Base-by-base conservation (phyloP, 1,284 basidiomycete genomes). In the Chondrostereum purpureum region DNA sequence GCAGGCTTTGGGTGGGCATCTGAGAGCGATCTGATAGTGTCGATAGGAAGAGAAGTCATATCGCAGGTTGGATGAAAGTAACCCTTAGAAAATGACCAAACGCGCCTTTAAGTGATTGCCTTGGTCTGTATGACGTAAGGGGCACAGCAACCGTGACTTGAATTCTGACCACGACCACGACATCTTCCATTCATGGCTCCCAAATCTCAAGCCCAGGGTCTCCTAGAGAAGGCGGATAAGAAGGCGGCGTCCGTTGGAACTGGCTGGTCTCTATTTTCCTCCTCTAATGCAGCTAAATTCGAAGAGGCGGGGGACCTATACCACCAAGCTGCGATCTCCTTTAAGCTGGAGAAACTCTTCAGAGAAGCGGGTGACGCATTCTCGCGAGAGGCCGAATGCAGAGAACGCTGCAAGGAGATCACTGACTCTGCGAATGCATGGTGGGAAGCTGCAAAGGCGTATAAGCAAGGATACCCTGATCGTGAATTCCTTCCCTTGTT, bases 371-470 rank as follows among this genome's bases (percentile, higher is more conserved):
- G 94, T 3, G 85, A 92, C 65, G 80, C 88, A 10, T 92, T 91
- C 58, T 77, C 89, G 42, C 75, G 85, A 58, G 94, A 96, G 59
- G 94, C 92, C 0, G 90, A 94, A 56, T 95, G 92, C 63, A 80
- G 92, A 52, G 83, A 92, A 66, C 83, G 85, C 55, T 84, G 80
- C 56, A 83, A 87, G 46, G 93, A 96, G 67, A 68, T 65, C 39
- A 92, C 90, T 53, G 94, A 96, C 55, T 92, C 93, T n/a, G 88
- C 92, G 24, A 94, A 94, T 61, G 92, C 92, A 13, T 97, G 88
- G 83, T 95, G 93, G 88, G 94, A 94, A 59, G 92, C 94, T 16
- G 83, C 89, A 27, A 97, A 96, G 69, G 83, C 88, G 19, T 97
- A 88, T 72, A 97, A 96, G 72, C 79, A 87, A 65, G 82, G 80